Conservation (phyloP, 768 basidiomycete genomes). For the Tephrocybe sp. region DNA sequence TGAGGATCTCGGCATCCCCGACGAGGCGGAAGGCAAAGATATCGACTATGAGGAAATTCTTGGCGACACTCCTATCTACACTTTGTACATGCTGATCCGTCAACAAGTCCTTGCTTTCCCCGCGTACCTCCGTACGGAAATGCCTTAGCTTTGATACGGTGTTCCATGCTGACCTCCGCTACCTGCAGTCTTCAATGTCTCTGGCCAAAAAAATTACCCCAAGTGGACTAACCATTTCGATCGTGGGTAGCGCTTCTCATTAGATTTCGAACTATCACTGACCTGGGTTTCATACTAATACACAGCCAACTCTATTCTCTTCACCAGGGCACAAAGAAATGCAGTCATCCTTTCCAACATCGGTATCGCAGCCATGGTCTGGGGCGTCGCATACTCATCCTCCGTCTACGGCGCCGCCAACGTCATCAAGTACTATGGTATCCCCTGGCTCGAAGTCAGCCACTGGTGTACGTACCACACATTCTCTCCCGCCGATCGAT, state of each 20-base stretch:
- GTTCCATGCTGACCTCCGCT: conserved; percentile 4
- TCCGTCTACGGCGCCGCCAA: conserved; percentile 32
- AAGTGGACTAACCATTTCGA: conserved; percentile 67
- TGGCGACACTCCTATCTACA: conserved; percentile 61
- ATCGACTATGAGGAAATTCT: conserved; percentile 54
- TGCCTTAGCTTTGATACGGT: conserved; percentile 6
- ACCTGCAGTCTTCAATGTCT: conserved; percentile 55
- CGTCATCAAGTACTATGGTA: conserved; percentile 47
- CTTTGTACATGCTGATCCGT: conserved; percentile 50
- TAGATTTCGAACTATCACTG: not conserved
- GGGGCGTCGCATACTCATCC: conserved; percentile 33
- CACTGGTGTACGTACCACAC: conserved; percentile 46
- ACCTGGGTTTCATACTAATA: not conserved
- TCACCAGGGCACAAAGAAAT: conserved; percentile 48
- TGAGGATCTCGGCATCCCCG: conserved; percentile 49
- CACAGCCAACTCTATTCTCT: conserved; percentile 53
- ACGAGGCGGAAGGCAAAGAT: conserved; percentile 24
- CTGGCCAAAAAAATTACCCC: conserved; percentile 56
- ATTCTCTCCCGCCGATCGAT: too few relatives aligned
- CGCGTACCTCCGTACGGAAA: conserved; percentile 51
- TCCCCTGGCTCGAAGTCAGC: conserved; percentile 54
- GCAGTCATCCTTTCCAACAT: conserved; percentile 56
- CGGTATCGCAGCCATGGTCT: conserved; percentile 50
- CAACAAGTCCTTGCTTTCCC: conserved; percentile 61
- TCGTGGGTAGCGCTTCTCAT: conserved; percentile 35